Evolutionary conservation across 345 rosid genomes (phyloP), one percentile per base, ranked within the genome.

Genomic region (Salix exigua): DNA sequence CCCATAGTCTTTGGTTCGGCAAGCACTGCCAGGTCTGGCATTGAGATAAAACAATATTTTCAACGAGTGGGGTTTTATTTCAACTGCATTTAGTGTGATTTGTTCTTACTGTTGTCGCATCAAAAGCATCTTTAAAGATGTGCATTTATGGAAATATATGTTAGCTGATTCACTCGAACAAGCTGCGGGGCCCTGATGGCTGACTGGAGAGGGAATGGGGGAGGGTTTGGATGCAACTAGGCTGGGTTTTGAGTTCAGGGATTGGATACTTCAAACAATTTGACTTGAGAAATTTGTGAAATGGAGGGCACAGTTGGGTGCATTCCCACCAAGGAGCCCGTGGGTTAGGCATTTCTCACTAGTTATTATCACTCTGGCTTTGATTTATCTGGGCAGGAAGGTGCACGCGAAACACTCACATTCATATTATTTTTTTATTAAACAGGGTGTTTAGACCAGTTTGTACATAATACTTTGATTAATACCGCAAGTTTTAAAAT

Each of bases 271-370:
- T 81, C 44, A 71, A 75, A 46, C 72, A 75, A 60, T 23, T 26
- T 70, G 37, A 66, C 58, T 71, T 17, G 60, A 66, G 62, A 79
- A 33, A 77, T 50, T 53, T 25, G 51, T 64, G 58, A 30, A 40
- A 42, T 14, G 42, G 26, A 16, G 48, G 33, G 6, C 72, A 70
- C 7, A 70, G 83, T 82, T 87, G 77, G 91, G 90, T 81, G 51
- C 18, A 37, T 66, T 33, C 28, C 82, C 92, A 89, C 87, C 71
- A 50, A 72, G 37, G 17, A 37, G 66, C 50, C 44, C 79, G n/a
- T 31, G 37, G 66, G 62, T 71, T 53, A 73, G 79, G 78, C 77
- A 58, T 71, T 70, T 77, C 78, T 74, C 83, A 78, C 72, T 51
- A 33, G 23, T 9, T 31, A 25, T 35, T 30, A 64, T 61, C 74